These are phyloP conservation scores for Teunomyces pallodes DNA, from an alignment of 805 yeast species.

Conservation along the genomic window DNA sequence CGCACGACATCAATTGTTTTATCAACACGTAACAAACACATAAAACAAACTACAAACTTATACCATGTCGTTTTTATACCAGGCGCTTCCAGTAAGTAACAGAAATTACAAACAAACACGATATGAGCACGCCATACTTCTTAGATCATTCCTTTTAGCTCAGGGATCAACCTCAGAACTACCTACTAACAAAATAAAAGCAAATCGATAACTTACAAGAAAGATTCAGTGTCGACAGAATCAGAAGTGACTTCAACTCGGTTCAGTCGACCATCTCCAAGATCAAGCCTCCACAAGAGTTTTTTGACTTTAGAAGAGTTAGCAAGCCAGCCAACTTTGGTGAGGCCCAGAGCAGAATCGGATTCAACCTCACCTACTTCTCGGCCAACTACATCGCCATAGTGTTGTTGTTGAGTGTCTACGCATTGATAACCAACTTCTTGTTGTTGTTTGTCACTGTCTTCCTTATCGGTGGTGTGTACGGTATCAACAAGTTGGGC, in stretches of 20 bases:
- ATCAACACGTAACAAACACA: constrained; percentile 2
- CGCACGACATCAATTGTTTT: not conserved
- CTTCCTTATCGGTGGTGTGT: constrained; percentile 70
- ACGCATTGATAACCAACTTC: constrained; percentile 84
- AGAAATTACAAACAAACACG: not conserved
- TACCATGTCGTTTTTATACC: constrained; percentile 8
- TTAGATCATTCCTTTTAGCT: too few relatives aligned
- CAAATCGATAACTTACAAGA: constrained; percentile 16
- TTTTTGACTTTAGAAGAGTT: constrained; percentile 84
- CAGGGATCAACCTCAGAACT: not conserved
- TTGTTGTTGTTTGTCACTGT: constrained; percentile 77
- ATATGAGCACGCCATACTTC: too few relatives aligned
- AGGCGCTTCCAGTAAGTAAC: constrained; percentile 7
- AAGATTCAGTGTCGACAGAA: constrained; percentile 22
- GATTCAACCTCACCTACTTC: constrained; percentile 83
- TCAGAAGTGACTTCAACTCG: constrained; percentile 28
- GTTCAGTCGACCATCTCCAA: constrained; percentile 66
- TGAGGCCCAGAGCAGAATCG: constrained; percentile 85
- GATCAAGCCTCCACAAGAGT: constrained; percentile 87
- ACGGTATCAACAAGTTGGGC: constrained; percentile 71
- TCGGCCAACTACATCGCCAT: constrained; percentile 81
- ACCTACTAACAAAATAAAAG: constrained; percentile 12
- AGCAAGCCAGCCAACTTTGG: constrained; percentile 88
- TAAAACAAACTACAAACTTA: not conserved
- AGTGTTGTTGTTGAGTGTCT: constrained; percentile 68